Base-by-base conservation (phyloP, 257 asterid genomes). In the Solanum pinnatisectum region DNA sequence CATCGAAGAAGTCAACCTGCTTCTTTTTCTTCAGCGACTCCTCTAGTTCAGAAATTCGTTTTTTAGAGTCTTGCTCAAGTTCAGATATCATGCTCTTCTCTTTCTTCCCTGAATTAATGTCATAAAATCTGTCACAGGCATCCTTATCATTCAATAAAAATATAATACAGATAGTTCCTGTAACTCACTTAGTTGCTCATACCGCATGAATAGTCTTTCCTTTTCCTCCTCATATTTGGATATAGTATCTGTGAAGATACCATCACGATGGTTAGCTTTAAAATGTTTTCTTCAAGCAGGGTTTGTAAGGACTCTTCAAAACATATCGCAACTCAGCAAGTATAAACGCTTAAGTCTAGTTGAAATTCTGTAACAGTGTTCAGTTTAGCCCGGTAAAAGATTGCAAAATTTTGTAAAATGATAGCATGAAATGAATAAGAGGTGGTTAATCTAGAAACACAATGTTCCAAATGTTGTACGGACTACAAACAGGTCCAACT, bases 21-120 rank as follows among this genome's bases (percentile, higher is more conserved):
- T 95, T 97, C 93, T 95, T 97, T 96, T 95, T 97, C 98, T 95
- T 96, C 90, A 97, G 91, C 37, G 99, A 97, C 88, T 94, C 98
- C 91, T 97, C 99, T 87, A 97, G 90, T 86, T 95, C 95, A 82
- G 94, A 91, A 83, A 96, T 93, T 93, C 92, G 95, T 83, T 92
- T 93, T 73, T 92, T 87, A 87, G 89, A 91, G 83, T 91, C 89
- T 90, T 97, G 95, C 95, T 96, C 98, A 83, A 90, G 90, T 90
- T 96, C 98, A 86, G 95, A 91, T 86, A 96, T 73, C 94, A 93
- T 88, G 56, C 37, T 91, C 97, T 94, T 97, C 93, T 97, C 99
- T 89, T 93, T 96, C 95, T 96, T 97, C 93, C 99, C 99, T 96
- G 93, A 84, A 16, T 70, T 35, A 74, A 77, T 27, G 71, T 88